Base-by-base conservation (phyloP, 768 basidiomycete genomes). In the Serendipita sp. region DNA sequence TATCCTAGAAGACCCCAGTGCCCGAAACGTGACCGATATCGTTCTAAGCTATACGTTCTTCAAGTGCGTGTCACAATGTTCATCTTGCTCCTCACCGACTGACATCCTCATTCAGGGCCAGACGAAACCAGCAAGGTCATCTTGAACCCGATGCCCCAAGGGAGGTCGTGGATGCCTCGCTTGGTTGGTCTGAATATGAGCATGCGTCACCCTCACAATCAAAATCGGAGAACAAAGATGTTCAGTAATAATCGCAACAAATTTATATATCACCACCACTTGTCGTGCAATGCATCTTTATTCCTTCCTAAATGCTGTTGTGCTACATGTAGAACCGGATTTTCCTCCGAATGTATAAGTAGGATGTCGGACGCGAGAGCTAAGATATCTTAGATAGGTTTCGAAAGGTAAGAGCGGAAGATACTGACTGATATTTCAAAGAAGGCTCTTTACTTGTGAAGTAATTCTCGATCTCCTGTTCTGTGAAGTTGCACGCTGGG, bases 21-120 rank as follows among this genome's bases (percentile, higher is more conserved):
- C 94, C 75, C 80, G 85, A 67, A 84, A 86, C 68, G 80, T 99
- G 11, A 87, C 95, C 69, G 91, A 97, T 71, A 80, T 98, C 24
- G 92, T 98, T 0, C 73, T 99, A 64, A 94, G 90, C 28, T 99
- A 99, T 74, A 99, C 96, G 0, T 99, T 99, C 77, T 99, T 99
- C 83, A 83, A 86, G 93, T 92, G 69, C 65, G 81, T 76, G 64
- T 24, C 24, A 24, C 24, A 24, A 24, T 24, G 24, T 24, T 24
- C 24, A 24, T 58, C 5, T 34, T 24, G 64, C 10, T 34, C 30
- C 3, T 11, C 51, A n/a, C 16, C 30, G 28, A 7, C 56, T 44
- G 53, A 63, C 69, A 0, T 64, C 66, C 37, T 58, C 56, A 28
- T 46, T 64, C 73, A 96, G 93, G 66, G 94, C 94, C 3, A 82